Conservation (phyloP, 441 rosid genomes). For the Erodium moschatum region DNA sequence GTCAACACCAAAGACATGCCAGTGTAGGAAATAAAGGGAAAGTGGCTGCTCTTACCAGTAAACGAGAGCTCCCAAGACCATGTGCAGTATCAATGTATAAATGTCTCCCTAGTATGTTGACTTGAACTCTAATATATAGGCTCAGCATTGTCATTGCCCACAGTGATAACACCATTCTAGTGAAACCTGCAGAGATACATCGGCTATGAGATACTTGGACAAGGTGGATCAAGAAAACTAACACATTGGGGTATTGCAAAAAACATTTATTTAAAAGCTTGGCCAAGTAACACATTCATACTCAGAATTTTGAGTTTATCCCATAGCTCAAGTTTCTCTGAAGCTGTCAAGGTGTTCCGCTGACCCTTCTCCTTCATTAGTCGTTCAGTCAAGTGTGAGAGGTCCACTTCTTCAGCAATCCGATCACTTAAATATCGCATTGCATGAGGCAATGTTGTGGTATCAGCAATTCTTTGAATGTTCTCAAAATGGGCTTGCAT, state of each 20-base stretch:
- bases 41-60: slow-evolving; percentile 42
- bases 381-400: slow-evolving; percentile 57
- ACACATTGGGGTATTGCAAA: not conserved
- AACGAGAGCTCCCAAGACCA: slow-evolving; percentile 48
- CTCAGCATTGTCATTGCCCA: slow-evolving; percentile 79
- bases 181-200: slow-evolving; percentile 55
- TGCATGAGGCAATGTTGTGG: slow-evolving; percentile 77
- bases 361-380: slow-evolving; percentile 67
- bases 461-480: slow-evolving; percentile 73
- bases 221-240: not conserved
- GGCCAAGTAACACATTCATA: slow-evolving; percentile 25
- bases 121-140: slow-evolving; percentile 84
- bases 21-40: not conserved
- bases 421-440: slow-evolving; percentile 44
- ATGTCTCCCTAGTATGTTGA: slow-evolving; percentile 91
- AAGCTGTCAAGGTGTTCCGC: slow-evolving; percentile 42
- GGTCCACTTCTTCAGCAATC: slow-evolving; percentile 61
- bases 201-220: slow-evolving; percentile 11
- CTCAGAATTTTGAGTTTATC: slow-evolving; percentile 74
- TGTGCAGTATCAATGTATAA: slow-evolving; percentile 79
- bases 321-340: slow-evolving; percentile 85
- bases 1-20: not conserved
- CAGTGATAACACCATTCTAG: slow-evolving; percentile 64
- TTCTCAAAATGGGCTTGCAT: slow-evolving; percentile 81
- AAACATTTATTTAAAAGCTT: slow-evolving; percentile 11